phyloP scores from a whole-genome alignment of 176 grass and related monocot species.

The Zea mays region DNA sequence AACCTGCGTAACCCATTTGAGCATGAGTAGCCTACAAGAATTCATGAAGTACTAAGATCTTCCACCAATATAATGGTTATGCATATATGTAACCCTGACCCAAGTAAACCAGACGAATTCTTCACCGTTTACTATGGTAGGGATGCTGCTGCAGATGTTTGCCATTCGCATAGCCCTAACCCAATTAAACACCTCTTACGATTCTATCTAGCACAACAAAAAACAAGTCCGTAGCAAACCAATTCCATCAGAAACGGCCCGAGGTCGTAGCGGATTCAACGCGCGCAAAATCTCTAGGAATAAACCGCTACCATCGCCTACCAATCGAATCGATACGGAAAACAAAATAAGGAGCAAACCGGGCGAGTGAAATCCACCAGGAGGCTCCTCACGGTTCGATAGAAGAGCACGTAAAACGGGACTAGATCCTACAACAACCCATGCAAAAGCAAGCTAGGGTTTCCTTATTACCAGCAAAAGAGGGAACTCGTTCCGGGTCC shows the following conservation, averaged over 20 bases:
- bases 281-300: background rate
- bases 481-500: background rate
- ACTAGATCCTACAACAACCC: background rate
- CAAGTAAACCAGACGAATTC: background rate
- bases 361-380: background rate
- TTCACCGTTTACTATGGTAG: background rate
- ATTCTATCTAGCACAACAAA: background rate
- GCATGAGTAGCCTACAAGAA: background rate
- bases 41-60: background rate
- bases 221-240: background rate
- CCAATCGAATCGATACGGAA: background rate
- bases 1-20: background rate
- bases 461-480: conserved; percentile 11
- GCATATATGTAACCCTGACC: background rate
- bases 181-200: background rate
- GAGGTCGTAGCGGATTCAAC: background rate
- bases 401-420: background rate
- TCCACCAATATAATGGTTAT: background rate
- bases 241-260: background rate
- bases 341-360: background rate
- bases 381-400: background rate
- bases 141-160: background rate
- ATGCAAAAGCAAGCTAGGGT: background rate
- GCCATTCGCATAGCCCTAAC: background rate
- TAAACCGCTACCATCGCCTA: background rate